Percentiles rank a stretch among this genome's conserved stretches.
Conservation (phyloP, 805 yeast species). For the Candida loeiensis region DNA sequence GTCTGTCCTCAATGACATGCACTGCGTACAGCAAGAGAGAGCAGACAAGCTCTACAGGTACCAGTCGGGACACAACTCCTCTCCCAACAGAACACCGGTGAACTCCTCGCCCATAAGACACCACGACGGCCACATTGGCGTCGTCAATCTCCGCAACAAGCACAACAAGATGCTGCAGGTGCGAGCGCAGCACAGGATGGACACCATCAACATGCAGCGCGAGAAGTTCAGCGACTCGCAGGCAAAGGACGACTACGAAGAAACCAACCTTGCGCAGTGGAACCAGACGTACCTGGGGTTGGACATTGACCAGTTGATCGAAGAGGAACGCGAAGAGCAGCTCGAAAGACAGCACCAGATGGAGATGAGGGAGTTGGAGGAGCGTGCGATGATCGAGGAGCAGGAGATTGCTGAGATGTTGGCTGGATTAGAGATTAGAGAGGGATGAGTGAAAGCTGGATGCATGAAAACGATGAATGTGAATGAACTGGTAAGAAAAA, state of each 20-base stretch:
- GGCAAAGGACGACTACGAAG: conserved; percentile 10
- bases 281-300: conserved; percentile 11
- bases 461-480: too few species aligned
- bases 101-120: neutral
- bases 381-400: conserved; percentile 12
- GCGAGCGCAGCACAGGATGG: conserved; percentile 24
- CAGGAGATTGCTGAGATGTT: conserved; percentile 15
- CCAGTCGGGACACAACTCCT: conserved; percentile 14
- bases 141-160: conserved; percentile 18
- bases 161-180: conserved; percentile 21
- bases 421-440: neutral
- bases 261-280: conserved; percentile 1
- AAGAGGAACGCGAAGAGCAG: conserved; percentile 19
- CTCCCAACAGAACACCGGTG: conserved; percentile 3
- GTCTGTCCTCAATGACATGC: conserved; percentile 17
- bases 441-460: neutral
- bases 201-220: conserved; percentile 12
- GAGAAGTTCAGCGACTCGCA: conserved; percentile 7
- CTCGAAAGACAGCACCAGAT: conserved; percentile 6
- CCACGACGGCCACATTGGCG: conserved; percentile 9
- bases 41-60: conserved; percentile 11
- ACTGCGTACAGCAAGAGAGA: conserved; percentile 17
- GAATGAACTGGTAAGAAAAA: too few species aligned
- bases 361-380: conserved; percentile 20
- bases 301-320: conserved; percentile 20